Evolutionary conservation across 1,139 yeast genomes (phyloP).

Genomic region (Nakaseomyces sp.): DNA sequence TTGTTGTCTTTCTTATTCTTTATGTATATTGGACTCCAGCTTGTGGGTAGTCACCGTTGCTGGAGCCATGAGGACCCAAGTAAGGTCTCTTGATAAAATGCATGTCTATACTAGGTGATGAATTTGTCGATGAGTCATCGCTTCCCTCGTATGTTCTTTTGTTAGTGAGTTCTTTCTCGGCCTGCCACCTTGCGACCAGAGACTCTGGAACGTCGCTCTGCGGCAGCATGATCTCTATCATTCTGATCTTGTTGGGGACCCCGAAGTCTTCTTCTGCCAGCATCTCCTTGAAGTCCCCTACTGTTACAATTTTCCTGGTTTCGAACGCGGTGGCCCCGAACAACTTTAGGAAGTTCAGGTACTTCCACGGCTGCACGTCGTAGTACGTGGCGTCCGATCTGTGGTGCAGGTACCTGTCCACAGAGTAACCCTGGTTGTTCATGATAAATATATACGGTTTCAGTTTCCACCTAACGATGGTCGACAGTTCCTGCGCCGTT

Average conservation of each 20-base stretch:
- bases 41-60: neutral
- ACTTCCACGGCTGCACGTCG: conserved; percentile 78
- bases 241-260: conserved; percentile 53
- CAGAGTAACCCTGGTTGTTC: conserved; percentile 81
- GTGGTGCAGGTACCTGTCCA: conserved; percentile 70
- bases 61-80: neutral
- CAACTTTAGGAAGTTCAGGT: conserved; percentile 51
- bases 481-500: conserved; percentile 77
- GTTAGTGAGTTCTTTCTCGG: conserved; percentile 14
- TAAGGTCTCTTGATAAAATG: neutral
- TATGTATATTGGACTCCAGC: neutral
- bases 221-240: conserved; percentile 71
- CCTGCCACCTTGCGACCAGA: conserved; percentile 50
- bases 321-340: conserved; percentile 64
- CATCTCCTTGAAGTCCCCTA: conserved; percentile 42
- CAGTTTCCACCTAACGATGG: conserved; percentile 67
- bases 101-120: conserved; percentile 1
- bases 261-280: conserved; percentile 42
- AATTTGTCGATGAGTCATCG: conserved; percentile 3
- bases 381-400: conserved; percentile 64
- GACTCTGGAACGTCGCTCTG: conserved; percentile 74
- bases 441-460: conserved; percentile 73
- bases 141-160: conserved; percentile 7
- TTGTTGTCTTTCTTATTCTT: neutral
- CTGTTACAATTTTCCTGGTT: conserved; percentile 44